phyloP scores from a whole-genome alignment of 805 yeast species.

The Ogataea salicorniae region DNA sequence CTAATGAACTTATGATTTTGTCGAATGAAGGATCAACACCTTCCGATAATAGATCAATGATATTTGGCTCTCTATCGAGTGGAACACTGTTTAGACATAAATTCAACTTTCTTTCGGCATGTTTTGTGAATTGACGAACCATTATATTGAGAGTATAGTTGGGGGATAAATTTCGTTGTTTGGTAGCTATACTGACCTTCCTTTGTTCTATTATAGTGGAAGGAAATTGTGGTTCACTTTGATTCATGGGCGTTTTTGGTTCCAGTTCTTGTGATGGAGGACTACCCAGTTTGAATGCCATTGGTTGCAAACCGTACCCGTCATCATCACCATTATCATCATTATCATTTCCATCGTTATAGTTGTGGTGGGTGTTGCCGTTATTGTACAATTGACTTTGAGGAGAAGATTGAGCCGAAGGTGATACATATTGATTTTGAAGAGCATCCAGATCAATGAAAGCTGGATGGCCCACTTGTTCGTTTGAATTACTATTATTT shows the following conservation, averaged over 20 bases:
- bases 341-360: background rate
- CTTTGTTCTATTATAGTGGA: slow-evolving; percentile 29
- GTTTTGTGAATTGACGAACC: slow-evolving; percentile 91
- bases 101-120: slow-evolving; percentile 83
- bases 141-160: slow-evolving; percentile 92
- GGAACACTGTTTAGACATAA: slow-evolving; percentile 62
- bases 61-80: slow-evolving; percentile 68
- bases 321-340: slow-evolving; percentile 8
- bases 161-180: slow-evolving; percentile 52
- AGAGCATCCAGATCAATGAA: background rate
- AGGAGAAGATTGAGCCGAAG: too few species aligned
- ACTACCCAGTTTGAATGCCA: slow-evolving; percentile 24
- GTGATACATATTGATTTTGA: background rate
- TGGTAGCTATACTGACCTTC: slow-evolving; percentile 41
- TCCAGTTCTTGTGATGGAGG: slow-evolving; percentile 8
- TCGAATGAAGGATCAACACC: slow-evolving; percentile 88
- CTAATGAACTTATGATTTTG: slow-evolving; percentile 76
- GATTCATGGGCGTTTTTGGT: slow-evolving; percentile 10
- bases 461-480: too few species aligned
- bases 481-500: background rate
- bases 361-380: background rate
- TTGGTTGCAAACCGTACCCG: slow-evolving; percentile 22
- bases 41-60: slow-evolving; percentile 70
- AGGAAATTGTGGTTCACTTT: slow-evolving; percentile 5
- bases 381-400: background rate